A percentile compares a stretch with the other conserved stretches of the same genome.
phyloP scores from a whole-genome alignment of 768 basidiomycete genomes.

The Trametes gibbosa region DNA sequence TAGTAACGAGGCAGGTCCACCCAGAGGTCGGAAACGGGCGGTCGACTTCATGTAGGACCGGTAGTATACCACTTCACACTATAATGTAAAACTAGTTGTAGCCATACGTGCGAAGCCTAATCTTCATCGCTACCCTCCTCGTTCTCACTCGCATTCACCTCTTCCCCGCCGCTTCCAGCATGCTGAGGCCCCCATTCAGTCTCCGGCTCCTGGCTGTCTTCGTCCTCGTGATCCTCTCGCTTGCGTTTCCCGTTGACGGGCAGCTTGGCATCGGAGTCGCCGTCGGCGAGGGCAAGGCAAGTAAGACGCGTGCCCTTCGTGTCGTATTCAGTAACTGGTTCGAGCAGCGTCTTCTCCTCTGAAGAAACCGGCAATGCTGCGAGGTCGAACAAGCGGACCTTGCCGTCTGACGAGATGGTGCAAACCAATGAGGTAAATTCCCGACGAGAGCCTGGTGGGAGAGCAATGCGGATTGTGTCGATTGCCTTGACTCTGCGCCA shows the following conservation, averaged over 20 bases:
- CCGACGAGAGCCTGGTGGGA: conserved; percentile 18
- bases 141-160: conserved; percentile 28
- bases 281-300: conserved; percentile 62
- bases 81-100: conserved; percentile 13
- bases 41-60: conserved; percentile 25
- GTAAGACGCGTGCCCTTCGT: conserved; percentile 85
- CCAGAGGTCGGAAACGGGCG: conserved; percentile 23
- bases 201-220: conserved; percentile 38
- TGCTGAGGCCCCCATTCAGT: conserved; percentile 28
- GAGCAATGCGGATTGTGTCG: conserved; percentile 58
- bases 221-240: conserved; percentile 22
- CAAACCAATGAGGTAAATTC: conserved; percentile 60
- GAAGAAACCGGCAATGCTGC: conserved; percentile 40
- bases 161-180: conserved; percentile 21
- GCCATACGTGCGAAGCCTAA: conserved; percentile 24
- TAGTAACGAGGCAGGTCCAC: conserved; percentile 7
- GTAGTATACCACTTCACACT: conserved; percentile 1
- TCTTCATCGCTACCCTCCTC: conserved; percentile 32
- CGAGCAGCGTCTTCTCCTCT: conserved; percentile 35
- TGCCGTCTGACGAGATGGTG: conserved; percentile 89
- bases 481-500: conserved; percentile 73
- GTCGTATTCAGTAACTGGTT: conserved; percentile 68
- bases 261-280: conserved; percentile 28
- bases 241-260: conserved; percentile 37
- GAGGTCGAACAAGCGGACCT: conserved; percentile 74